Conservation (phyloP, 1,139 yeast genomes). For the Candida dubliniensis region DNA sequence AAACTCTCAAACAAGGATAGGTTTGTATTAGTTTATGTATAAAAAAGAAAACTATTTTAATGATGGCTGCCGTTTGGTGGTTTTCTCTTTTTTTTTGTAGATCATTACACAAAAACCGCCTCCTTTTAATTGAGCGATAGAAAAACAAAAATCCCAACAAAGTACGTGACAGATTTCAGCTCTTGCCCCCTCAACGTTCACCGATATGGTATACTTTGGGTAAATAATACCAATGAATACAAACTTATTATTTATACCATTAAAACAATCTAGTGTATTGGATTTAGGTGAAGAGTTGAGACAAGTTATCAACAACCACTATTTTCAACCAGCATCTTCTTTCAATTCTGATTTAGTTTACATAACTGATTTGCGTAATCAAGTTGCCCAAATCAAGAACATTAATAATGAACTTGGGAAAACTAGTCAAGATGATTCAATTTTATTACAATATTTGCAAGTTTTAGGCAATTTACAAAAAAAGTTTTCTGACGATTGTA, state of each 20-base stretch:
- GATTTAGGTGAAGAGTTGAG: slow-evolving; percentile 48
- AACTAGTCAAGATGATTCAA: slow-evolving; percentile 17
- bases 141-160: too few relatives aligned
- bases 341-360: slow-evolving; percentile 54
- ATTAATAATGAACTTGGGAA: slow-evolving; percentile 14
- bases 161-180: too few relatives aligned
- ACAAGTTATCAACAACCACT: slow-evolving; percentile 55
- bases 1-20: too few relatives aligned
- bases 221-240: slow-evolving; percentile 19
- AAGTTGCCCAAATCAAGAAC: slow-evolving; percentile 23
- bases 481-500: slow-evolving; percentile 43
- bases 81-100: too few relatives aligned
- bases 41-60: too few relatives aligned
- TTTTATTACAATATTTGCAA: slow-evolving; percentile 32
- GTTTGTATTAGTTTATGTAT: too few relatives aligned
- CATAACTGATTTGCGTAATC: slow-evolving; percentile 29
- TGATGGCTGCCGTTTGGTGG: too few relatives aligned
- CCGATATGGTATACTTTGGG: too few relatives aligned
- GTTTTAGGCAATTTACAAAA: slow-evolving; percentile 24
- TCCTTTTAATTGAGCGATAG: too few relatives aligned
- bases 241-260: slow-evolving; percentile 53
- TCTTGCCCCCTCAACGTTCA: too few relatives aligned
- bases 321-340: slow-evolving; percentile 61
- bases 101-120: too few relatives aligned
- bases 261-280: slow-evolving; percentile 49